These are phyloP conservation scores for Marasmius sp. DNA, from an alignment of 1,284 basidiomycete genomes.

Conservation along the genomic window DNA sequence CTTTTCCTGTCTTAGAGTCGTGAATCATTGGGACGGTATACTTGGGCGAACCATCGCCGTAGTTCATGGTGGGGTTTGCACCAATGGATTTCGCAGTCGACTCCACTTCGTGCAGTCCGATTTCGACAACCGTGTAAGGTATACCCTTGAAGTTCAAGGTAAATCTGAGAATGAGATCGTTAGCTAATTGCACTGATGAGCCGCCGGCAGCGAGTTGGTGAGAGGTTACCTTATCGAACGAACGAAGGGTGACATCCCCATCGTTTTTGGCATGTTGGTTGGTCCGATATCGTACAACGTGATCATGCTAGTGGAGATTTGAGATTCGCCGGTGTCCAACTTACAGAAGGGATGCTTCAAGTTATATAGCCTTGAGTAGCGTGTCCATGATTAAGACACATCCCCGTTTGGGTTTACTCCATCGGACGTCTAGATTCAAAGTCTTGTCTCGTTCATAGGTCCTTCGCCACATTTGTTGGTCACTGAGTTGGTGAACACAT, in stretches of 20 bases:
- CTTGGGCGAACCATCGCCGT: conserved; percentile 5
- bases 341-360: too few relatives aligned
- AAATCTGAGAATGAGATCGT: not conserved
- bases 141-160: conserved; percentile 2
- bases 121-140: not conserved
- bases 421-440: too few relatives aligned
- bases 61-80: not conserved
- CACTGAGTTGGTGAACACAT: too few relatives aligned
- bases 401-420: too few relatives aligned
- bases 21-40: conserved; percentile 17
- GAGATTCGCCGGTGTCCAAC: too few relatives aligned
- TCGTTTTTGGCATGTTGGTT: not conserved
- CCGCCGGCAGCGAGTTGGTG: not conserved
- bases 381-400: too few relatives aligned
- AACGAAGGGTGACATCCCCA: not conserved
- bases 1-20: conserved; percentile 8
- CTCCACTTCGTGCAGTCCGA: not conserved
- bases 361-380: too few relatives aligned
- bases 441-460: too few relatives aligned
- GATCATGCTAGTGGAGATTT: not conserved
- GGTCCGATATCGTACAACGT: not conserved
- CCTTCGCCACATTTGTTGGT: too few relatives aligned
- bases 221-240: not conserved
- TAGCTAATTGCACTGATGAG: not conserved
- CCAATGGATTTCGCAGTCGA: not conserved